phyloP scores from a whole-genome alignment of 257 asterid genomes.

The Buddleja alternifolia region DNA sequence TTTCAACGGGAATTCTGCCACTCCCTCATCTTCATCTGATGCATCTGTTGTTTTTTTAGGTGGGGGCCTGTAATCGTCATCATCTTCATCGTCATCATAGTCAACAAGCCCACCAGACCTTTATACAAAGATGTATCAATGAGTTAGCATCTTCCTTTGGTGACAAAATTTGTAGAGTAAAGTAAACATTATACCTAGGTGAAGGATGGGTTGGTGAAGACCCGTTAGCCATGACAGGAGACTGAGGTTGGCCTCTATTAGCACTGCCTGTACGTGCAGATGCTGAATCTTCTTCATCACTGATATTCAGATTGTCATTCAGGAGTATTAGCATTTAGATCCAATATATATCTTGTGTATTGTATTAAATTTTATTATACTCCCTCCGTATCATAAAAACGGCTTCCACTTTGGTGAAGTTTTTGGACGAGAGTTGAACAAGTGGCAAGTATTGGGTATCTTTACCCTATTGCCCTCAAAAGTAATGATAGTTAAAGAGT shows the following conservation, averaged over 20 bases:
- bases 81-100: constrained; percentile 96
- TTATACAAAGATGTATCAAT: constrained; percentile 26
- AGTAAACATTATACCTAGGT: constrained; percentile 53
- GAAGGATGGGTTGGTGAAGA: constrained; percentile 50
- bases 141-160: constrained; percentile 12
- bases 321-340: too few relatives aligned
- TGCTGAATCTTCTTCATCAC: constrained; percentile 97
- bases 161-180: background rate
- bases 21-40: constrained; percentile 64
- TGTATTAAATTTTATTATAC: background rate
- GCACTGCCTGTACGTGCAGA: constrained; percentile 60
- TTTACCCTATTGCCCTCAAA: too few relatives aligned
- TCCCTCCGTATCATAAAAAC: too few relatives aligned
- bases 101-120: constrained; percentile 97
- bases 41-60: constrained; percentile 46
- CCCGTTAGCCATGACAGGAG: constrained; percentile 63
- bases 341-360: background rate
- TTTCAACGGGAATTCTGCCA: constrained; percentile 66
- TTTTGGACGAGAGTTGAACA: too few relatives aligned
- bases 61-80: constrained; percentile 94
- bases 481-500: too few relatives aligned
- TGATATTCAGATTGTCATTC: constrained; percentile 28
- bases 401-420: too few relatives aligned
- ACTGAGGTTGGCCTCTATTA: constrained; percentile 46
- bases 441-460: too few relatives aligned